Base-by-base conservation (phyloP, 176 grass and related monocot species). In the Alopecurus myosuroides region DNA sequence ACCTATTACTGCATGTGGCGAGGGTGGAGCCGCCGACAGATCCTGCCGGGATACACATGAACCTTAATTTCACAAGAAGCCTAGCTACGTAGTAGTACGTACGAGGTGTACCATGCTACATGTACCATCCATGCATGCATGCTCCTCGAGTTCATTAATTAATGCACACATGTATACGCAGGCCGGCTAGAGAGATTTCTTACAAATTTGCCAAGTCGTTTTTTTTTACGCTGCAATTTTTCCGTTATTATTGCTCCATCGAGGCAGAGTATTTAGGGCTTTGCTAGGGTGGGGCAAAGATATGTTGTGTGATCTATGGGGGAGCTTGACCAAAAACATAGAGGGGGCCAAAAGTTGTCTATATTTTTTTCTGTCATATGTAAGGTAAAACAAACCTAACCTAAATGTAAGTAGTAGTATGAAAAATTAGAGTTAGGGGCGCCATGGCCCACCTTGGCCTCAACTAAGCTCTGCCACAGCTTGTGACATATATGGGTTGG, bases 61-160 rank as follows among this genome's bases (percentile, higher is more conserved):
- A 70, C 36, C 66, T 70, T 70, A 70, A 70, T 13, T 70, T 70
- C 67, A 23, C 67, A 25, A 41, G 67, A 70, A 70, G 67, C 67
- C 36, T 70, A 70, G 22, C 35, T 41, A 7, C 36, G 15, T 4
- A 10, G n/a, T 28, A 60, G n/a, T 26, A 63, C 61, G 61, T 63
- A 63, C 55, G 3, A 22, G 28, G 11, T 13, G 61, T 64, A 64
- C 61, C 1, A 6, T 60, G 23, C n/a, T 26, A 67, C 12, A 40
- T 70, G 66, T 40, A 40, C 36, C 35, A 23, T 40, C 36, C 35
- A 39, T 39, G 63, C 31, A 66, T 35, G 63, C 31, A 66, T 66
- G 63, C 63, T 66, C 63, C 15, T 66, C 7, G 30, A 66, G 63
- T 66, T 66, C 63, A 20, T 66, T 66, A 35, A 66, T 19, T 66